These are phyloP conservation scores for Diddensiella santjacobensis DNA, from an alignment of 805 yeast species.

Conservation along the genomic window DNA sequence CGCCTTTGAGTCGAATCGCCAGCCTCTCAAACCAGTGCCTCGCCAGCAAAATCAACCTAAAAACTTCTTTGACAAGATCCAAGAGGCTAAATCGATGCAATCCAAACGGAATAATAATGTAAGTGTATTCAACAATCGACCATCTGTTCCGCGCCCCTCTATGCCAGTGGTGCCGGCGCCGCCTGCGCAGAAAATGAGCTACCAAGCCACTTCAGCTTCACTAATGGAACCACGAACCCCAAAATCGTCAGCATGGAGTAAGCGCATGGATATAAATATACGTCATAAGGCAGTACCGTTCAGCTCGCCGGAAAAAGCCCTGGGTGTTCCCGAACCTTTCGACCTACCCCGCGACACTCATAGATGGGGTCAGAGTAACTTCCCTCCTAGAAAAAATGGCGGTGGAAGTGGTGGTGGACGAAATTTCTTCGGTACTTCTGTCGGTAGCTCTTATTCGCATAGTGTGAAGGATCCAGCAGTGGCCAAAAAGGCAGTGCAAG, in stretches of 20 bases:
- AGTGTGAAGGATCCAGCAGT: not conserved
- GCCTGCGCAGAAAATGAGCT: too few relatives aligned
- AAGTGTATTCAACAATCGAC: too few relatives aligned
- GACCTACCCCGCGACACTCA: not conserved
- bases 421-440: not conserved
- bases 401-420: not conserved
- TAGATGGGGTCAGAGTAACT: too few relatives aligned
- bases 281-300: slow-evolving; percentile 11
- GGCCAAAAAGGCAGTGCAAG: slow-evolving; percentile 17
- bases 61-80: too few relatives aligned
- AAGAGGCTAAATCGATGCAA: too few relatives aligned
- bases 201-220: slow-evolving; percentile 6
- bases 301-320: not conserved
- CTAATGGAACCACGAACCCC: slow-evolving; percentile 27
- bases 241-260: slow-evolving; percentile 23
- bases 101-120: too few relatives aligned
- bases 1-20: too few relatives aligned
- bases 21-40: too few relatives aligned
- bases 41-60: too few relatives aligned
- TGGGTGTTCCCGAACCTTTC: not conserved
- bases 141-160: too few relatives aligned
- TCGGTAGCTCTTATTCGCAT: not conserved
- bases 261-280: slow-evolving; percentile 14
- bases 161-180: too few relatives aligned
- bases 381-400: not conserved